These are phyloP conservation scores for Allomyces javanicus DNA, from an alignment of 192 early-diverging fungal species.

Conservation along the genomic window DNA sequence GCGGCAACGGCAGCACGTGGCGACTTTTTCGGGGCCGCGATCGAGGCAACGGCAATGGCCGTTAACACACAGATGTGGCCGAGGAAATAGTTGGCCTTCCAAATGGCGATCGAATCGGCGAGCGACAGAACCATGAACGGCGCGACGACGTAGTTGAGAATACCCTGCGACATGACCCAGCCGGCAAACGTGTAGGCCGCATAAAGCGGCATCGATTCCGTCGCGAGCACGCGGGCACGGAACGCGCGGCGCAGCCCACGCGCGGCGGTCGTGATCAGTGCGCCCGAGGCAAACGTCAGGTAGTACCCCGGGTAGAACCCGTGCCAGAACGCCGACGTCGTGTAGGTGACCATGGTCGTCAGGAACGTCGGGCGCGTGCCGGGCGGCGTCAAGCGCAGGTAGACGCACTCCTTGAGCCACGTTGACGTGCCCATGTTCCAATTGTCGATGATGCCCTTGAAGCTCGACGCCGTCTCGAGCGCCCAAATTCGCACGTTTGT, in stretches of 20 bases:
- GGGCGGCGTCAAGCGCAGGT: slow-evolving; percentile 35
- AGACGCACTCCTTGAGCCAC: slow-evolving; percentile 78
- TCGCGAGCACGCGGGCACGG: slow-evolving; percentile 32
- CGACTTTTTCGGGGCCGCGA: no score
- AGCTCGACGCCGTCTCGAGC: slow-evolving; percentile 57
- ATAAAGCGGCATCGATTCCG: slow-evolving; percentile 9
- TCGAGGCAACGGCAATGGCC: no score
- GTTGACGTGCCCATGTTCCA: slow-evolving; percentile 84
- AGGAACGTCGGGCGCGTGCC: slow-evolving; percentile 29
- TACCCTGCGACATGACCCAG: slow-evolving; percentile 39
- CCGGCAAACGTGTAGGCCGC: slow-evolving; percentile 55
- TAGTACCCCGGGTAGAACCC: slow-evolving; percentile 83
- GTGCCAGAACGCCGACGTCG: slow-evolving; percentile 83
- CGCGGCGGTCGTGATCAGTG: slow-evolving; percentile 26
- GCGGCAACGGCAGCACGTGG: no score
- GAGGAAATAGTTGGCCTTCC: slow-evolving; percentile 39
- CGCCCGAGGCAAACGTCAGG: slow-evolving; percentile 41
- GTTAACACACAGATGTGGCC: slow-evolving; percentile 19
- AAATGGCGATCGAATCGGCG: slow-evolving; percentile 28
- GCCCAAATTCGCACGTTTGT: slow-evolving; percentile 54
- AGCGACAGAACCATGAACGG: slow-evolving; percentile 50
- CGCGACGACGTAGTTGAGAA: slow-evolving; percentile 44
- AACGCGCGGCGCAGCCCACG: slow-evolving; percentile 34
- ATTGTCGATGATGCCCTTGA: slow-evolving; percentile 49
- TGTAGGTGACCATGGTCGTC: slow-evolving; percentile 58